phyloP scores from a whole-genome alignment of 257 asterid species.

The Cordia subcordata region DNA sequence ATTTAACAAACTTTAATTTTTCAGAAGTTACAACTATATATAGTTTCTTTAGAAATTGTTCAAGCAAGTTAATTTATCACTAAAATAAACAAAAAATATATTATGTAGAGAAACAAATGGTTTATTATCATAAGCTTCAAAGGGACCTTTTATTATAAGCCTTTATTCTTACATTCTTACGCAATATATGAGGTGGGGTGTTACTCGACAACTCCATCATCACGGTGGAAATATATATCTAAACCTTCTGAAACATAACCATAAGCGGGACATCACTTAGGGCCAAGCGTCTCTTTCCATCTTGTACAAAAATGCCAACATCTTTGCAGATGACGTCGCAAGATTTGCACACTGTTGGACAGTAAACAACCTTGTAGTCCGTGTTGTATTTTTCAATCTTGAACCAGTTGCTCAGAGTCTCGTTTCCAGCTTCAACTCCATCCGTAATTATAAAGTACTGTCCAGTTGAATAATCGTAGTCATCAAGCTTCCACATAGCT shows the following conservation, averaged over 20 bases:
- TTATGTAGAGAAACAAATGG: too few species aligned
- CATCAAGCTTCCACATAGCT: conserved; percentile 36
- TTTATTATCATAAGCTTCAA: too few species aligned
- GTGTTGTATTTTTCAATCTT: conserved; percentile 34
- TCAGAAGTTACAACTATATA: too few species aligned
- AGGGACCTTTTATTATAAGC: too few species aligned
- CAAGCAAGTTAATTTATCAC: too few species aligned
- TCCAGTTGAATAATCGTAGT: not conserved
- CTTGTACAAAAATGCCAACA: conserved; percentile 30
- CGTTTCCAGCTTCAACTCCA: conserved; percentile 42
- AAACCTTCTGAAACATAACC: conserved; percentile 19
- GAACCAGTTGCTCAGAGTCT: conserved; percentile 52
- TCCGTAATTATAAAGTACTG: conserved; percentile 27
- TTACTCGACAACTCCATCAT: too few species aligned
- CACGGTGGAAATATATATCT: too few species aligned
- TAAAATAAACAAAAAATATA: too few species aligned
- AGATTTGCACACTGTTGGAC: conserved; percentile 40
- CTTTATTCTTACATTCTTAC: too few species aligned
- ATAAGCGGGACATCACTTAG: conserved; percentile 20
- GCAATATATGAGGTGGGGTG: too few species aligned
- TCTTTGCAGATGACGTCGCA: conserved; percentile 44
- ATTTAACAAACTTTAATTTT: too few species aligned
- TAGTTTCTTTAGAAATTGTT: too few species aligned
- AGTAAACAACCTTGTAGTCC: conserved; percentile 44
- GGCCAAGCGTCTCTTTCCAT: conserved; percentile 37